Evolutionary conservation across 371 early-diverging fungal species (phyloP), one percentile per base, ranked within the genome.

Genomic region (Mucor piriformis): DNA sequence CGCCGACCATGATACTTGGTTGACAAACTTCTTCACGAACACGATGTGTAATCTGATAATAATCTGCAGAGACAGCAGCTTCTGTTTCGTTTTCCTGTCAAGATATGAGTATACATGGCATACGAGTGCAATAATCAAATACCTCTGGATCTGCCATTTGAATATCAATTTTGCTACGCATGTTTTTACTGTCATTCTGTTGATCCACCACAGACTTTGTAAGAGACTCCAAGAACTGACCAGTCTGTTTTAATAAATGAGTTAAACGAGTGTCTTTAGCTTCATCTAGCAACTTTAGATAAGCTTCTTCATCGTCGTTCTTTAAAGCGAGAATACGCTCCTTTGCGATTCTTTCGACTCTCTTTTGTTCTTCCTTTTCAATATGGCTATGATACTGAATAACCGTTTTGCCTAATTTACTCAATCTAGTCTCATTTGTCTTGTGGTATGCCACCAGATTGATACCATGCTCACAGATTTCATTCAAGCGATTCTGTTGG

Each of bases 261-360:
- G 92, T 89, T 63, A 97, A 89, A 67, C 98, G 93, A 20, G 92
- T 95, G 72, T 97, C 95, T 77, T 99, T 99, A 47, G 92, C 92
- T 77, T 95, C 82, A 73, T 96, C 95, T 58, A 99, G 83, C 57
- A 98, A 84, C 67, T 93, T 91, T 79, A 96, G 79, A 69, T 99
- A 97, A 0, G 95, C 96, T 63, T 94, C 96, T 79, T 99, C 99
- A 82, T 97, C 95, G 82, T 95, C 94, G 53, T 88, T 83, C 73
- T 91, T 94, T 71, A 97, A 83, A 11, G 97, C 96, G 63, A 90
- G 87, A 50, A 98, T 82, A 92, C 98, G 96, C 72, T 99, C 97
- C 74, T 92, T 92, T 1, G 92, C 85, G 7, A 92, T 71, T 24
- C 92, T 83, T 66, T 93, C 92, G 32, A 82, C 70, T 47, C 92